phyloP scores from a whole-genome alignment of 225 moss, liverwort and hornwort genomes.

The Rhytidiadelphus loreus region DNA sequence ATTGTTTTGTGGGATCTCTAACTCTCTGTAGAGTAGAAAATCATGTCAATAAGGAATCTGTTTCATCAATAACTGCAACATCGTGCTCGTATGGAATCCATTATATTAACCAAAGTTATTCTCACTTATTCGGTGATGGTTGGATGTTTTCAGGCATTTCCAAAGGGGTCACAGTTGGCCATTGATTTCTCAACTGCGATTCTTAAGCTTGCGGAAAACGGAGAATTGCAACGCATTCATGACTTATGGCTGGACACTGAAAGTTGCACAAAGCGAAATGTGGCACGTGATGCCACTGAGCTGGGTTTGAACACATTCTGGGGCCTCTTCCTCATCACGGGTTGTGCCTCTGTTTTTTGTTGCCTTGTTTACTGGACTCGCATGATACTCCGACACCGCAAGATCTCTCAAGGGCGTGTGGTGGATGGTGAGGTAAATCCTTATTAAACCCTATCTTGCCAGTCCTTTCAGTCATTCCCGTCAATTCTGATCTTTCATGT shows the following conservation, averaged over 20 bases:
- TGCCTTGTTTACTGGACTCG: conserved; percentile 68
- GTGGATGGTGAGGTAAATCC: not conserved
- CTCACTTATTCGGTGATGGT: not conserved
- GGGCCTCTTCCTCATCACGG: conserved; percentile 90
- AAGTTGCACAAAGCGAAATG: conserved; percentile 29
- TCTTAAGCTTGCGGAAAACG: conserved; percentile 61
- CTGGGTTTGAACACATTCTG: conserved; percentile 68
- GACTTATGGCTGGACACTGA: conserved; percentile 58
- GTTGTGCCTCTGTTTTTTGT: conserved; percentile 55
- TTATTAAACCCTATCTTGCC: not conserved
- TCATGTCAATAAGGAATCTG: not conserved
- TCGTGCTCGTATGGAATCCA: not conserved
- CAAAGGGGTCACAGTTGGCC: conserved; percentile 77
- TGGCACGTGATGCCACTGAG: conserved; percentile 31
- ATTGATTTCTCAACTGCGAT: conserved; percentile 92
- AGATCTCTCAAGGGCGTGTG: not conserved
- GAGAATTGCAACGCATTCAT: conserved; percentile 73
- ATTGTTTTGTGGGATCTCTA: not conserved
- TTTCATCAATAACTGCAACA: not conserved
- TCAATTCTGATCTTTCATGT: not conserved
- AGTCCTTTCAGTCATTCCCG: not conserved
- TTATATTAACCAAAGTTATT: not conserved
- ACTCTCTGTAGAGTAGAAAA: not conserved
- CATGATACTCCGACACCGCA: conserved; percentile 49
- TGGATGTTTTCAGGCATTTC: conserved; percentile 55